Conservation (phyloP, 2,329 filamentous ascomycete genomes). For the Didymella glomerata region DNA sequence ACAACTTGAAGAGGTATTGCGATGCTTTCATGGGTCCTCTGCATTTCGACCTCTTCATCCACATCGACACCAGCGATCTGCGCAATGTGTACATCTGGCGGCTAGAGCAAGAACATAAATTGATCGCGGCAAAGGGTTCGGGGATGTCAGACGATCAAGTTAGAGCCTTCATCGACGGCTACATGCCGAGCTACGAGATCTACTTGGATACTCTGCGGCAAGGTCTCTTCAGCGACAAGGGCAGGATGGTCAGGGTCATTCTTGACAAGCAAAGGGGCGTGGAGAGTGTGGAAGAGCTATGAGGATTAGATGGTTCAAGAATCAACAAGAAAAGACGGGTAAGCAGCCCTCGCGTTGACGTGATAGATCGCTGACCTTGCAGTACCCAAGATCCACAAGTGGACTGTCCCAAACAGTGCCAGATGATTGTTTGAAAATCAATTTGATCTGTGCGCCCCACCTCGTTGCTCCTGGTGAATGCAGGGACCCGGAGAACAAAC, state of each 20-base stretch:
- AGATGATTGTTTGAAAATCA: neutral
- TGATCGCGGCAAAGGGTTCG: conserved; percentile 71
- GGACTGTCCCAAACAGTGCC: neutral
- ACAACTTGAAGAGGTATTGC: conserved; percentile 63
- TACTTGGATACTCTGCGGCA: conserved; percentile 60
- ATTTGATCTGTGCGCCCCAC: neutral
- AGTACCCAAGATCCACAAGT: neutral
- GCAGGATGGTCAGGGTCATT: conserved; percentile 61
- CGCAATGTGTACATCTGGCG: conserved; percentile 86
- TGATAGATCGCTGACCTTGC: neutral
- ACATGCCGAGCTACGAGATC: conserved; percentile 65
- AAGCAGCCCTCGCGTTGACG: neutral
- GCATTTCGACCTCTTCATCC: conserved; percentile 67
- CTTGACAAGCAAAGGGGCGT: conserved; percentile 59
- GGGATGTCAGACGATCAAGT: conserved; percentile 89
- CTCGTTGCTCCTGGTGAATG: neutral
- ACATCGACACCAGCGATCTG: conserved; percentile 76
- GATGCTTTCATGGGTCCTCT: conserved; percentile 53
- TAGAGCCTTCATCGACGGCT: conserved; percentile 74
- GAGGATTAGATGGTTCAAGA: neutral
- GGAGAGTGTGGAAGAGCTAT: conserved; percentile 46
- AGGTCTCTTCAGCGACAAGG: conserved; percentile 58
- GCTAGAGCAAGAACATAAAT: conserved; percentile 76
- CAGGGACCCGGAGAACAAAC: neutral
- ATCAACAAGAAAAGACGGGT: neutral